These are phyloP conservation scores for Phytophthora cajani DNA, from an alignment of 352 stramenopile species.

Conservation along the genomic window DNA sequence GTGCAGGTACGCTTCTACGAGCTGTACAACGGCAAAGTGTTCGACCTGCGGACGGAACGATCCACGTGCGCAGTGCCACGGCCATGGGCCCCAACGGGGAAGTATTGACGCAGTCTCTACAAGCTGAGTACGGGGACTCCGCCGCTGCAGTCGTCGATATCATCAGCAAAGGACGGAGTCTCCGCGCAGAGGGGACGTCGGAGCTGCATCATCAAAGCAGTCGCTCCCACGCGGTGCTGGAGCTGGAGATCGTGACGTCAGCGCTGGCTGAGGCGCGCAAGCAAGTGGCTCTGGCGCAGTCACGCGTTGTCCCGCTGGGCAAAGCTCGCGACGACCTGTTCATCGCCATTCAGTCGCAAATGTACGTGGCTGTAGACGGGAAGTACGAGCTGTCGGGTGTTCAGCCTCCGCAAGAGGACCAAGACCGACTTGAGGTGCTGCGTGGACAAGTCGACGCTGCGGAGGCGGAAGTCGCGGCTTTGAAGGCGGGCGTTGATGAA, in stretches of 20 bases:
- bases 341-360: slow-evolving; percentile 53
- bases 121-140: slow-evolving; percentile 35
- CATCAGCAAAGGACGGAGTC: slow-evolving; percentile 25
- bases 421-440: slow-evolving; percentile 28
- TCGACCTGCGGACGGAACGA: slow-evolving; percentile 49
- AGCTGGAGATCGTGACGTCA: slow-evolving; percentile 61
- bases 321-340: slow-evolving; percentile 60
- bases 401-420: slow-evolving; percentile 29
- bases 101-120: slow-evolving; percentile 53
- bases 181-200: slow-evolving; percentile 51
- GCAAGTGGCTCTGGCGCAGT: slow-evolving; percentile 38
- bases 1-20: slow-evolving; percentile 66
- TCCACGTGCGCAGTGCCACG: slow-evolving; percentile 61
- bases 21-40: slow-evolving; percentile 66
- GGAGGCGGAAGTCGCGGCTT: slow-evolving; percentile 24
- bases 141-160: slow-evolving; percentile 31
- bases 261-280: slow-evolving; percentile 42
- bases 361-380: slow-evolving; percentile 40
- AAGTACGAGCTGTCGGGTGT: slow-evolving; percentile 32
- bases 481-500: slow-evolving; percentile 24
- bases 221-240: slow-evolving; percentile 55
- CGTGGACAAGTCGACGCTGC: slow-evolving; percentile 26
- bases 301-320: slow-evolving; percentile 47
- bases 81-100: slow-evolving; percentile 48
- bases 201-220: slow-evolving; percentile 62